A percentile compares a stretch with the other conserved stretches of the same genome.
These are phyloP conservation scores for Pseudogymnoascus sp. DNA, from an alignment of 2,329 filamentous ascomycete genomes.

Conservation along the genomic window DNA sequence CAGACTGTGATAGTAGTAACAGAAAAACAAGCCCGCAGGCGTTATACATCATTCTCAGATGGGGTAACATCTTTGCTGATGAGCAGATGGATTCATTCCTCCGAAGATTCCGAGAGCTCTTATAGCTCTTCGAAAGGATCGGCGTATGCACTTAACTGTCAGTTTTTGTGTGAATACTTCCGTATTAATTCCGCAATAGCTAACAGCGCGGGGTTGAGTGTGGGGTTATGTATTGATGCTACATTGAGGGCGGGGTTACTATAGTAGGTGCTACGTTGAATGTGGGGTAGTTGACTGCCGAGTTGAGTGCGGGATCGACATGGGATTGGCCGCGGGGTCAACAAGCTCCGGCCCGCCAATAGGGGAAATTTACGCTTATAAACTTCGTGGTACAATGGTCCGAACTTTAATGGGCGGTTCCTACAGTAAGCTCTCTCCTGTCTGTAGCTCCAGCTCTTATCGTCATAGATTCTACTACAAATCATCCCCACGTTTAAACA, in stretches of 20 bases:
- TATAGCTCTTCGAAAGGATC: neutral
- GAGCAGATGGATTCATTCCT: neutral
- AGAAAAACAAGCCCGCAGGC: neutral
- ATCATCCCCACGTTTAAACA: neutral
- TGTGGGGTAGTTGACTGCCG: neutral
- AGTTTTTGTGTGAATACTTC: neutral
- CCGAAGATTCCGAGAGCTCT: neutral
- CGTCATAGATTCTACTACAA: neutral
- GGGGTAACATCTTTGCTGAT: neutral
- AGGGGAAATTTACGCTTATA: neutral
- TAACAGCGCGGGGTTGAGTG: neutral
- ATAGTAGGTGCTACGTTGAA: neutral
- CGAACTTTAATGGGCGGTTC: neutral
- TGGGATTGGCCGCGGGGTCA: neutral
- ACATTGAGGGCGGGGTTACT: neutral
- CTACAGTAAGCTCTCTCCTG: neutral
- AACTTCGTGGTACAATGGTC: constrained; percentile 1
- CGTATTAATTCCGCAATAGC: neutral
- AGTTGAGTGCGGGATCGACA: neutral
- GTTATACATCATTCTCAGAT: neutral
- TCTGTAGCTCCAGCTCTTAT: neutral
- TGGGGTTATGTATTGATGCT: neutral
- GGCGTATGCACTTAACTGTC: neutral
- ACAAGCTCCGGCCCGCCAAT: neutral
- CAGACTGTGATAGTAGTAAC: neutral